A percentile compares a stretch with the other conserved stretches of the same genome.
Evolutionary conservation across 352 stramenopile genomes (phyloP).

Genomic region (Pythium guiyangense): DNA sequence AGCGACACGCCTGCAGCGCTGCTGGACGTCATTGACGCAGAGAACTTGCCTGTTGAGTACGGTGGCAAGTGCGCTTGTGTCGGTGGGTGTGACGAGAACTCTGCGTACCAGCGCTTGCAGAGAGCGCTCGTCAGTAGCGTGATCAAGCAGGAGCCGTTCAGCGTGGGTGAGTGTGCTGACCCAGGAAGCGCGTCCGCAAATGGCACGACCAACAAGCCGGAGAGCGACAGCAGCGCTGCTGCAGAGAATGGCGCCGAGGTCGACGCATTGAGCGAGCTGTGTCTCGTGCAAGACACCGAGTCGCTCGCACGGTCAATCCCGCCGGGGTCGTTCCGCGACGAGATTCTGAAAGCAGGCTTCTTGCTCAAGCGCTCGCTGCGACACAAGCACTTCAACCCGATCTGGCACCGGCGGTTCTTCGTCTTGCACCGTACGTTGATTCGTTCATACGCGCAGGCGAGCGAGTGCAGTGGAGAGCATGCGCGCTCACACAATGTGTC

Average conservation of each 20-base stretch:
- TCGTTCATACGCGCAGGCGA: neutral
- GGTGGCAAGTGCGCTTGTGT: constrained; percentile 56
- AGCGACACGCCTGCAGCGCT: constrained; percentile 47
- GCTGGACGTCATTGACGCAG: constrained; percentile 56
- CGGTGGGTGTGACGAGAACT: constrained; percentile 65
- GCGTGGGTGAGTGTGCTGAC: constrained; percentile 21
- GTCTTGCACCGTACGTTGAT: constrained; percentile 46
- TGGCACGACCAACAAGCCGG: neutral
- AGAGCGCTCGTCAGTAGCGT: constrained; percentile 51
- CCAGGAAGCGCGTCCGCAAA: neutral
- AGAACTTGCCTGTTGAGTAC: constrained; percentile 67
- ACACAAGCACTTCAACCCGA: constrained; percentile 83
- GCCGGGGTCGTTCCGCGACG: constrained; percentile 43
- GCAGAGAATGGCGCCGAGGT: constrained; percentile 9
- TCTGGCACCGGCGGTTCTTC: constrained; percentile 74
- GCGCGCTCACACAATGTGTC: neutral
- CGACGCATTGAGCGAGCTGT: constrained; percentile 14
- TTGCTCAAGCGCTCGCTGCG: constrained; percentile 85
- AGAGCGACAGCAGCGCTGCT: constrained; percentile 6
- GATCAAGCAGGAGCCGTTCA: constrained; percentile 40
- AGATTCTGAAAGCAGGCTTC: constrained; percentile 68
- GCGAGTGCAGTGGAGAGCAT: neutral
- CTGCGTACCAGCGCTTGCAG: constrained; percentile 58
- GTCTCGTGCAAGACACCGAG: constrained; percentile 13
- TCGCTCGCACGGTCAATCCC: constrained; percentile 22